phyloP scores from a whole-genome alignment of 805 yeast genomes.

The Candida pseudoglaebosa region DNA sequence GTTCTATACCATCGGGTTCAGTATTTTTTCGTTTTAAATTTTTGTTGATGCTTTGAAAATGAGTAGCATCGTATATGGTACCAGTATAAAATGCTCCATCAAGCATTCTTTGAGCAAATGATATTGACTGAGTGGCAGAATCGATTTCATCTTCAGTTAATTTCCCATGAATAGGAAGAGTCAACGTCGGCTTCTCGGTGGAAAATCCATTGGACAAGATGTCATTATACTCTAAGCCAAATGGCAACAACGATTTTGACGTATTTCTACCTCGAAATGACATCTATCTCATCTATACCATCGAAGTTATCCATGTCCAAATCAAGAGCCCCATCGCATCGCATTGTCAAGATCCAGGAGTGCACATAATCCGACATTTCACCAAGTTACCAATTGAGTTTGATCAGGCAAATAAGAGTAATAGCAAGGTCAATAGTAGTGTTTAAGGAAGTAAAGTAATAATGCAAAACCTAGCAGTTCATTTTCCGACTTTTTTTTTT shows the following conservation, averaged over 20 bases:
- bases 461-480: too few relatives aligned
- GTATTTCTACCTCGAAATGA: constrained; percentile 50
- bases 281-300: constrained; percentile 34
- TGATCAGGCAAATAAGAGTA: too few relatives aligned
- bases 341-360: not conserved
- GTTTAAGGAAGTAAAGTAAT: too few relatives aligned
- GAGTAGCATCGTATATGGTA: constrained; percentile 27
- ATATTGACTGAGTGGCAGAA: constrained; percentile 52
- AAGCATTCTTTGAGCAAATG: constrained; percentile 48
- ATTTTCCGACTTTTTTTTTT: too few relatives aligned
- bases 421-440: too few relatives aligned
- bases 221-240: constrained; percentile 68
- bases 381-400: too few relatives aligned
- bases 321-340: too few relatives aligned
- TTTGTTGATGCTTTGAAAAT: constrained; percentile 5
- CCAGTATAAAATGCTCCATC: constrained; percentile 72
- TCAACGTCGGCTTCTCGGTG: constrained; percentile 40
- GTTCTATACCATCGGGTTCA: constrained; percentile 61
- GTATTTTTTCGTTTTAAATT: constrained; percentile 11
- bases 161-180: constrained; percentile 64
- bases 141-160: constrained; percentile 47
- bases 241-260: constrained; percentile 54
- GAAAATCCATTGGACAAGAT: constrained; percentile 34
- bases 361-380: constrained; percentile 1
- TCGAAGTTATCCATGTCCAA: too few relatives aligned